Conservation (phyloP, 441 rosid species). For the Populus hybrid region DNA sequence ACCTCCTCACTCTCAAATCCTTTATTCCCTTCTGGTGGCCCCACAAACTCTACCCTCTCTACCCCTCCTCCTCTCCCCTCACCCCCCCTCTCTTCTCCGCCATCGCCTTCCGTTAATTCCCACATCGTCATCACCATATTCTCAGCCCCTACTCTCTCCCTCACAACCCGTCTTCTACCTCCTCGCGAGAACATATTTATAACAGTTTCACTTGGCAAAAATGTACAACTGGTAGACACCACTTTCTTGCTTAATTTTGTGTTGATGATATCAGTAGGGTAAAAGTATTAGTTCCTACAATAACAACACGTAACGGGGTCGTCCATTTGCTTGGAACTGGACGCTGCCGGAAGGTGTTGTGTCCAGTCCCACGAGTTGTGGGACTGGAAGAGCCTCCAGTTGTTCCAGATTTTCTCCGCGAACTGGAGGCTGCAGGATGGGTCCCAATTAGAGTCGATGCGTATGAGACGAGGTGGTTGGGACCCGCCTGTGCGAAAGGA, state of each 20-base stretch:
- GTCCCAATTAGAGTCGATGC: slow-evolving; percentile 43
- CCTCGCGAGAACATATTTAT: slow-evolving; percentile 24
- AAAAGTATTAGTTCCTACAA: slow-evolving; percentile 32
- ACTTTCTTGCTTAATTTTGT: slow-evolving; percentile 25
- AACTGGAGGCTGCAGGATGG: slow-evolving; percentile 39
- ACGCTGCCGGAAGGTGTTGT: slow-evolving; percentile 33
- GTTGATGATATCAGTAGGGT: slow-evolving; percentile 14
- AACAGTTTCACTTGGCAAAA: slow-evolving; percentile 45
- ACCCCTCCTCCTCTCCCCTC: slow-evolving; percentile 29
- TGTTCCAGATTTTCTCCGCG: slow-evolving; percentile 39
- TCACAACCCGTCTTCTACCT: slow-evolving; percentile 29
- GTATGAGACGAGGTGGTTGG: slow-evolving; percentile 56
- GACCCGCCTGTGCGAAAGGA: slow-evolving; percentile 35
- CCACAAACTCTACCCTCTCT: slow-evolving; percentile 31
- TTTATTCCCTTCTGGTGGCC: slow-evolving; percentile 47
- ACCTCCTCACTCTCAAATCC: slow-evolving; percentile 34
- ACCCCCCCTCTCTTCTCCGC: slow-evolving; percentile 36
- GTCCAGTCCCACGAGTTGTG: slow-evolving; percentile 46
- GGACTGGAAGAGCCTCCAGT: slow-evolving; percentile 54
- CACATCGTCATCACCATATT: slow-evolving; percentile 46
- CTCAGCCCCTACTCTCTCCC: slow-evolving; percentile 23
- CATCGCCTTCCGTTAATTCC: slow-evolving; percentile 43
- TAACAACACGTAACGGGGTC: slow-evolving; percentile 40
- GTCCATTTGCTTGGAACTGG: slow-evolving; percentile 43
- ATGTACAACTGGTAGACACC: slow-evolving; percentile 38